These are phyloP conservation scores for Fusarium sp. DNA, from an alignment of 2,329 filamentous ascomycete species.

Conservation along the genomic window DNA sequence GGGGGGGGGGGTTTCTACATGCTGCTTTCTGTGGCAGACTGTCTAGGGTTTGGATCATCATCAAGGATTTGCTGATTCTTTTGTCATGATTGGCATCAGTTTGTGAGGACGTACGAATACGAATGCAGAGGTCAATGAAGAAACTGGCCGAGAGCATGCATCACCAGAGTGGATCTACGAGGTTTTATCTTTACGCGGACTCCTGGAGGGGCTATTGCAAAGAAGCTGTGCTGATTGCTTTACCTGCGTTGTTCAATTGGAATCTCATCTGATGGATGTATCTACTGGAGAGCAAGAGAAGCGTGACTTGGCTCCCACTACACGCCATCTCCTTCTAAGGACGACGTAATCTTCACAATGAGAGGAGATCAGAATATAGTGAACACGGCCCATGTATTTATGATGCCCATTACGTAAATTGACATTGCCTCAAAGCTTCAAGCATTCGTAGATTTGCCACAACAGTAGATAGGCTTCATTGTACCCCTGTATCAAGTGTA, in stretches of 20 bases:
- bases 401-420: not conserved
- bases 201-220: not conserved
- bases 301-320: not conserved
- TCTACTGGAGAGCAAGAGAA: not conserved
- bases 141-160: not conserved
- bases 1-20: slow-evolving; percentile 4
- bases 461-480: not conserved
- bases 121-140: slow-evolving; percentile 22
- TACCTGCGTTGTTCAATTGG: not conserved
- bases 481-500: not conserved
- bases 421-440: not conserved
- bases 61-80: not conserved
- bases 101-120: slow-evolving; percentile 23
- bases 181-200: not conserved
- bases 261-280: not conserved
- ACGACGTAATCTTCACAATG: no score
- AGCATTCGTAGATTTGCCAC: not conserved
- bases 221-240: not conserved
- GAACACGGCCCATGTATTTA: not conserved
- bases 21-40: slow-evolving; percentile 2
- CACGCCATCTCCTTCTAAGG: not conserved
- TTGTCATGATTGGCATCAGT: not conserved
- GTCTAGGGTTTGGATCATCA: not conserved
- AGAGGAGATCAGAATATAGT: not conserved
- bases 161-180: not conserved